A percentile compares a stretch with the other conserved stretches of the same genome.
Conservation (phyloP, 1,139 yeast species). For the Candida sp. region DNA sequence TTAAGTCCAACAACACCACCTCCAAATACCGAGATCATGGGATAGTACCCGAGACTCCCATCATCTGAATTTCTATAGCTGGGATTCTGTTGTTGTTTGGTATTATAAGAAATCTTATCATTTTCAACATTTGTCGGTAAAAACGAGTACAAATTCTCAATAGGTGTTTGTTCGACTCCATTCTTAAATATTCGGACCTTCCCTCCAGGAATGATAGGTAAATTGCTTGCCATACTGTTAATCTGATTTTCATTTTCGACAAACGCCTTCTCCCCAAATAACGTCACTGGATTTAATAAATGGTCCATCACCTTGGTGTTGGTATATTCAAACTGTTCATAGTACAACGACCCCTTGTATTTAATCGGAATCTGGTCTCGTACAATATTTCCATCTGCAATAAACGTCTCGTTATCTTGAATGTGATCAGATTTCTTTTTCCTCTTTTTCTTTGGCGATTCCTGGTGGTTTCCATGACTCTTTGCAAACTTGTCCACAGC, state of each 20-base stretch:
- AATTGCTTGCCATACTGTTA: slow-evolving; percentile 9
- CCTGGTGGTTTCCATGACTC: slow-evolving; percentile 4
- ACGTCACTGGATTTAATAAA: slow-evolving; percentile 67
- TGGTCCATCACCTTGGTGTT: slow-evolving; percentile 76
- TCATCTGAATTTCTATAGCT: slow-evolving; percentile 61
- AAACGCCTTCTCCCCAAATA: slow-evolving; percentile 63
- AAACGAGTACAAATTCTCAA: slow-evolving; percentile 69
- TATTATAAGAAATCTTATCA: slow-evolving; percentile 22
- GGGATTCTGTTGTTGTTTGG: slow-evolving; percentile 47
- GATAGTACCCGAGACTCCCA: slow-evolving; percentile 86
- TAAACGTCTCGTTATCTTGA: slow-evolving; percentile 19
- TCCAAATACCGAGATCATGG: slow-evolving; percentile 79
- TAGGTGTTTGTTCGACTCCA: slow-evolving; percentile 61
- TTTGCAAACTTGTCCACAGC: slow-evolving; percentile 18
- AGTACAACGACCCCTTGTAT: slow-evolving; percentile 73
- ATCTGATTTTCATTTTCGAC: slow-evolving; percentile 24
- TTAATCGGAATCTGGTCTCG: slow-evolving; percentile 89
- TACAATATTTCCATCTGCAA: slow-evolving; percentile 34
- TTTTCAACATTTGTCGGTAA: slow-evolving; percentile 48
- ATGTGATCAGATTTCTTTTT: slow-evolving; percentile 8
- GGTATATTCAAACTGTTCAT: slow-evolving; percentile 85
- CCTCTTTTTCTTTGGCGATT: slow-evolving; percentile 16
- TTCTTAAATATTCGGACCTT: slow-evolving; percentile 69
- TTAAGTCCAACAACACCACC: slow-evolving; percentile 74
- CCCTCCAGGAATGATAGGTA: slow-evolving; percentile 53